Evolutionary conservation across 1,139 yeast genomes (phyloP).

Genomic region (Taphrina betulina): DNA sequence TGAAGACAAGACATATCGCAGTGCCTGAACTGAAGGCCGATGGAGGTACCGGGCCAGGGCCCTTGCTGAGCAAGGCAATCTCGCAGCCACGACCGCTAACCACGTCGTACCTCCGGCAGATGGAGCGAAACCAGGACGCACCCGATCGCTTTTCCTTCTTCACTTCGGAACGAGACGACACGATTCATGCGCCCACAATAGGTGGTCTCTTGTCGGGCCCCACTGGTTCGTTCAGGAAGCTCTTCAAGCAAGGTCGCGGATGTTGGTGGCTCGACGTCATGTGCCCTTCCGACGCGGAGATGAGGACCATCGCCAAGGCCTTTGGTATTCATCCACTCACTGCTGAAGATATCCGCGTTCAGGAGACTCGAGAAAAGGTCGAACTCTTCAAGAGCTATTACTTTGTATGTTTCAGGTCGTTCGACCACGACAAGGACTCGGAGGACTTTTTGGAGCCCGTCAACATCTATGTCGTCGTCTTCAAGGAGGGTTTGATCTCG

Average conservation of each 20-base stretch:
- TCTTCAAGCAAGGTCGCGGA: conserved; percentile 63
- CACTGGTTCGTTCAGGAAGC: conserved; percentile 57
- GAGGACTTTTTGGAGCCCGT: conserved; percentile 85
- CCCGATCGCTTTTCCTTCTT: conserved; percentile 84
- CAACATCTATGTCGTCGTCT: conserved; percentile 83
- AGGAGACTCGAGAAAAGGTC: conserved; percentile 81
- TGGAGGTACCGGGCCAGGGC: conserved; percentile 1
- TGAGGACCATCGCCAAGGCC: conserved; percentile 63
- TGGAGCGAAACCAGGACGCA: conserved; percentile 34
- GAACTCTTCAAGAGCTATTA: conserved; percentile 72
- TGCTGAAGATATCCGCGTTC: conserved; percentile 81
- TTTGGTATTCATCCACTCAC: conserved; percentile 78
- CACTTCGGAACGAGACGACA: conserved; percentile 76
- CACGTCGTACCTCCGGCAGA: conserved; percentile 21
- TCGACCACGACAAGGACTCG: conserved; percentile 70
- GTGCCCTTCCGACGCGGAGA: conserved; percentile 68
- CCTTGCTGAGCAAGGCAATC: conserved; percentile 18
- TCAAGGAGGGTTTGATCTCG: conserved; percentile 76
- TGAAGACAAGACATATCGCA: conserved; percentile 29
- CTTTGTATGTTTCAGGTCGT: conserved; percentile 79
- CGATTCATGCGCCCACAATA: conserved; percentile 83
- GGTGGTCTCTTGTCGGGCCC: conserved; percentile 63
- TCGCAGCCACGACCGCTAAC: conserved; percentile 27
- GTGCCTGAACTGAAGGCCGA: conserved; percentile 18
- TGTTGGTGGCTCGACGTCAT: conserved; percentile 70